phyloP scores from a whole-genome alignment of 306 rosid species.

The Malus sieversii region DNA sequence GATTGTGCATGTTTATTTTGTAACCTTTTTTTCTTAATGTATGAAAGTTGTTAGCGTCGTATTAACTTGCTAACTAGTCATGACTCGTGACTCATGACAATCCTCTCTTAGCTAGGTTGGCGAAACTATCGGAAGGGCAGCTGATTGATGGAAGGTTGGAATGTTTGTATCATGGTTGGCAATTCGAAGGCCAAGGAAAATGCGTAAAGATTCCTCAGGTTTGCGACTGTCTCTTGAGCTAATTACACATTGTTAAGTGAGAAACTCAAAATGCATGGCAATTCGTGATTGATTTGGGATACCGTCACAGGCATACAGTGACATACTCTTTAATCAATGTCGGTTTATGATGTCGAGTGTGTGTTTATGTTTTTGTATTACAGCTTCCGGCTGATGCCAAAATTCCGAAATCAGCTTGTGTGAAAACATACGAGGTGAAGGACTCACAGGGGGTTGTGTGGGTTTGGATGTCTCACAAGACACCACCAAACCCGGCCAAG shows the following conservation, averaged over 20 bases:
- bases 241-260: too few species aligned
- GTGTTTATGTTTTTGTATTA: conserved; percentile 6
- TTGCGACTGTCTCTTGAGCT: background rate
- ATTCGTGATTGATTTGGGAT: background rate
- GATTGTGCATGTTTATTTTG: background rate
- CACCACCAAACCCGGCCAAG: conserved; percentile 53
- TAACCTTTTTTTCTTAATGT: background rate
- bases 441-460: conserved; percentile 92
- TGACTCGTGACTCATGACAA: background rate
- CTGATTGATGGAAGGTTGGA: conserved; percentile 84
- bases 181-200: conserved; percentile 86
- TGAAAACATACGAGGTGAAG: conserved; percentile 60
- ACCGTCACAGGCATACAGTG: too few species aligned
- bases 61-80: background rate
- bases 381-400: conserved; percentile 94
- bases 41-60: background rate
- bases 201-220: conserved; percentile 99
- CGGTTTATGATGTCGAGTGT: background rate
- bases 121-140: conserved; percentile 94
- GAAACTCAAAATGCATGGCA: background rate
- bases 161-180: conserved; percentile 98
- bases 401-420: conserved; percentile 80
- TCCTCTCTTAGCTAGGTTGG: conserved; percentile 52
- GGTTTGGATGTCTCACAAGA: conserved; percentile 93
- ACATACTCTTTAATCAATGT: background rate